phyloP scores from a whole-genome alignment of 1,139 yeast species.

The Saccharomyces hybrid region DNA sequence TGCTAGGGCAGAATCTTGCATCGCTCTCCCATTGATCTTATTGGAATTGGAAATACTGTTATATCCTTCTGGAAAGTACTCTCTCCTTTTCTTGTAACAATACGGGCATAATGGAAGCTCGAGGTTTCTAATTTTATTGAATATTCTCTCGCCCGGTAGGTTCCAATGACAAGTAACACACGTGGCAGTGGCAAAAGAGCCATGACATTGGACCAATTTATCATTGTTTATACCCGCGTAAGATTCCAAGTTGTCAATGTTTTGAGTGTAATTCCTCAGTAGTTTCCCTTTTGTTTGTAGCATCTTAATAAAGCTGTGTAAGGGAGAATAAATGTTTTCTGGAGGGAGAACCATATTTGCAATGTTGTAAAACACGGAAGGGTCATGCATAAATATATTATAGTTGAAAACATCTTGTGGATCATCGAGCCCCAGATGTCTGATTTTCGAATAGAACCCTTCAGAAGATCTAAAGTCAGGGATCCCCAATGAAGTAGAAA shows the following conservation, averaged over 20 bases:
- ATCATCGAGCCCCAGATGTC: conserved; percentile 65
- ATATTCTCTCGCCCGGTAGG: conserved; percentile 61
- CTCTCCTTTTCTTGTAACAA: conserved; percentile 45
- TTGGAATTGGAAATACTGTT: background rate
- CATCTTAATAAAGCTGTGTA: conserved; percentile 73
- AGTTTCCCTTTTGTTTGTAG: conserved; percentile 72
- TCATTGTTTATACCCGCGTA: conserved; percentile 68
- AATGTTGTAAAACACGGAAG: conserved; percentile 73
- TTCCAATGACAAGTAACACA: conserved; percentile 70
- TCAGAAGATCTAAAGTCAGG: conserved; percentile 90
- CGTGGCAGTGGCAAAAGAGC: conserved; percentile 86
- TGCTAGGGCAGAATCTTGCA: background rate
- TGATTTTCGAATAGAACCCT: conserved; percentile 73
- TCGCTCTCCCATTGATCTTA: conserved; percentile 1
- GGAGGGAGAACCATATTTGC: conserved; percentile 88
- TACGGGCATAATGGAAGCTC: conserved; percentile 69
- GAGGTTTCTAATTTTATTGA: conserved; percentile 48
- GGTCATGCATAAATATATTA: conserved; percentile 64
- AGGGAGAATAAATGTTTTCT: conserved; percentile 60
- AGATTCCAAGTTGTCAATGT: conserved; percentile 84
- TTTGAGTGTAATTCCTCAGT: conserved; percentile 85
- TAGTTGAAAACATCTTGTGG: conserved; percentile 93
- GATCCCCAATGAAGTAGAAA: conserved; percentile 84
- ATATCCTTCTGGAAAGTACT: conserved; percentile 17
- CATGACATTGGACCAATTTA: conserved; percentile 86